phyloP scores from a whole-genome alignment of 2,329 filamentous ascomycete species.

The Aureobasidium melanogenum region DNA sequence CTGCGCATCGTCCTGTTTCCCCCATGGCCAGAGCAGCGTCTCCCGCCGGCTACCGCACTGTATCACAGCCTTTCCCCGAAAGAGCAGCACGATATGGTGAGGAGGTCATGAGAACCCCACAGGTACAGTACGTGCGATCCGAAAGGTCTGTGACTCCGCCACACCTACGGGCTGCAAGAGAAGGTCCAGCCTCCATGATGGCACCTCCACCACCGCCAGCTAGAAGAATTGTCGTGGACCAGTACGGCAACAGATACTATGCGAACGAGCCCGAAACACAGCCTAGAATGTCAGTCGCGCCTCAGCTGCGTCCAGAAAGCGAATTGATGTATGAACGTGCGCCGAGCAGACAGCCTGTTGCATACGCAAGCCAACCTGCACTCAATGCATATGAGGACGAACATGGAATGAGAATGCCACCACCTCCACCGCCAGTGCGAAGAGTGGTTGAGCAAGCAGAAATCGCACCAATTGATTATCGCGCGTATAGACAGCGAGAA shows the following conservation, averaged over 20 bases:
- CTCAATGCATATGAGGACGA: constrained; percentile 40
- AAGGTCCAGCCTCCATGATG: constrained; percentile 30
- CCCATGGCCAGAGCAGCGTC: constrained; percentile 32
- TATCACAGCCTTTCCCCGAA: constrained; percentile 32
- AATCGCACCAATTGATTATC: constrained; percentile 43
- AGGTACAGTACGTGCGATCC: constrained; percentile 29
- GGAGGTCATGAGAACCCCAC: constrained; percentile 27
- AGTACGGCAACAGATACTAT: constrained; percentile 73
- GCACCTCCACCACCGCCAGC: constrained; percentile 43
- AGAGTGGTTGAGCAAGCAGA: constrained; percentile 32
- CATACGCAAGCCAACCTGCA: constrained; percentile 16
- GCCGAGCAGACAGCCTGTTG: constrained; percentile 36
- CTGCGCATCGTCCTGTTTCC: constrained; percentile 36
- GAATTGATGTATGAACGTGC: constrained; percentile 49
- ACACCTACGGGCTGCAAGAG: constrained; percentile 16
- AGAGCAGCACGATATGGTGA: constrained; percentile 24
- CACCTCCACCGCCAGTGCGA: constrained; percentile 17
- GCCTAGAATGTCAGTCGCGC: constrained; percentile 46
- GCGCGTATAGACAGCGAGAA: constrained; percentile 47
- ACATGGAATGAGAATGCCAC: constrained; percentile 22
- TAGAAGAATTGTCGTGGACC: constrained; percentile 65
- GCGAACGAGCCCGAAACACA: constrained; percentile 30
- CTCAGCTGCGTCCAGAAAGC: constrained; percentile 26
- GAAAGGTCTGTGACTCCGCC: constrained; percentile 35
- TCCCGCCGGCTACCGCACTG: constrained; percentile 31